These are phyloP conservation scores for Earliella scabrosa DNA, from an alignment of 1,284 basidiomycete species.

Conservation along the genomic window DNA sequence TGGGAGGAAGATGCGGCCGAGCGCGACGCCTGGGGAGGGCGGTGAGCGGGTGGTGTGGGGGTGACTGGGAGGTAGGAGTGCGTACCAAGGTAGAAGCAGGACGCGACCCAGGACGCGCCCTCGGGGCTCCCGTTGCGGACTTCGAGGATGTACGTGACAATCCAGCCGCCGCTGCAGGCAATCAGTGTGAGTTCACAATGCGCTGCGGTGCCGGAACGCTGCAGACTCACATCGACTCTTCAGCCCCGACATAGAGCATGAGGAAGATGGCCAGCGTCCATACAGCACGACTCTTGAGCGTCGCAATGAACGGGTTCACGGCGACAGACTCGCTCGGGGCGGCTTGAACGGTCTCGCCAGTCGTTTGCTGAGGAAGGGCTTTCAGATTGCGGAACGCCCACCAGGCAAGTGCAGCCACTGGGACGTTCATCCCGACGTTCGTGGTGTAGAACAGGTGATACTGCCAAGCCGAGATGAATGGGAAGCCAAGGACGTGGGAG, in stretches of 20 bases:
- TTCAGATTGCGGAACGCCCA: slow-evolving; percentile 32
- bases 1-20: slow-evolving; percentile 37
- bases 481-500: background rate
- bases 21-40: slow-evolving; percentile 29
- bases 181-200: too few relatives aligned
- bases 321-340: slow-evolving; percentile 4
- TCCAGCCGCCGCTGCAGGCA: slow-evolving; percentile 38
- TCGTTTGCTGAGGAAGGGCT: slow-evolving; percentile 25
- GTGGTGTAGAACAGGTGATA: slow-evolving; percentile 36
- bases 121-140: slow-evolving; percentile 36
- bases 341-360: slow-evolving; percentile 17
- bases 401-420: slow-evolving; percentile 30
- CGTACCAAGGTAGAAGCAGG: slow-evolving; percentile 36
- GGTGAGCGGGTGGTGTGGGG: background rate
- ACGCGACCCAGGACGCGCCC: slow-evolving; percentile 39
- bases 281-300: slow-evolving; percentile 32
- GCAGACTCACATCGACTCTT: slow-evolving; percentile 36
- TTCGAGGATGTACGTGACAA: slow-evolving; percentile 35
- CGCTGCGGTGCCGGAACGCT: too few relatives aligned
- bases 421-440: slow-evolving; percentile 34
- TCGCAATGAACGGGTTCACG: slow-evolving; percentile 17
- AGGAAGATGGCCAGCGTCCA: slow-evolving; percentile 39
- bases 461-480: slow-evolving; percentile 4
- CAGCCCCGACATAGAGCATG: slow-evolving; percentile 39
- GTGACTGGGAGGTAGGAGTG: background rate